phyloP scores from a whole-genome alignment of 148 eudicot genomes.

The Mesembryanthemum crystallinum region DNA sequence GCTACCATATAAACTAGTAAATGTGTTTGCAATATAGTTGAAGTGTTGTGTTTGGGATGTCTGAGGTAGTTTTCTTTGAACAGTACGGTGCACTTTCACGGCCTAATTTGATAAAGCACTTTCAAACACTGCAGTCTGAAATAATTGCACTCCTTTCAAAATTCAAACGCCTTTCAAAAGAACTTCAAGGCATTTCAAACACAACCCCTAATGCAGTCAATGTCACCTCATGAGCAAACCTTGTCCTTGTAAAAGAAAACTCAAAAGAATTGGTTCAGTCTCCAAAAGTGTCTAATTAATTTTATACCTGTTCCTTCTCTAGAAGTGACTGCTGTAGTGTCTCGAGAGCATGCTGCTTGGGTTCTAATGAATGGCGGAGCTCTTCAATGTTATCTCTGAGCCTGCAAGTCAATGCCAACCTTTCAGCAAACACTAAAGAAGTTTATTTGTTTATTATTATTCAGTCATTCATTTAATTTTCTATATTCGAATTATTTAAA shows the following conservation, averaged over 20 bases:
- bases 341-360: conserved; percentile 88
- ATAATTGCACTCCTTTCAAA: neutral
- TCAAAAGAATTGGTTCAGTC: too few species aligned
- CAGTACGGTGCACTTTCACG: too few species aligned
- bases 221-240: too few species aligned
- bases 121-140: neutral
- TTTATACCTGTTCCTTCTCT: conserved; percentile 86
- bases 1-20: neutral
- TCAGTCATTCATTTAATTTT: neutral
- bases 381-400: conserved; percentile 94
- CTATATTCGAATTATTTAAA: too few species aligned
- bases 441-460: too few species aligned
- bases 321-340: conserved; percentile 69
- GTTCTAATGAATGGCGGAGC: conserved; percentile 76
- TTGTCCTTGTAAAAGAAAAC: too few species aligned
- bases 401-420: conserved; percentile 39
- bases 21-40: neutral
- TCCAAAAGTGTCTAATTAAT: neutral
- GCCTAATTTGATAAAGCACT: neutral
- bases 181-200: neutral
- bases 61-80: too few species aligned
- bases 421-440: neutral
- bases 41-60: too few species aligned
- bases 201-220: too few species aligned
- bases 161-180: neutral